These are phyloP conservation scores for Passiflora organensis DNA, from an alignment of 345 rosid species.

Conservation along the genomic window DNA sequence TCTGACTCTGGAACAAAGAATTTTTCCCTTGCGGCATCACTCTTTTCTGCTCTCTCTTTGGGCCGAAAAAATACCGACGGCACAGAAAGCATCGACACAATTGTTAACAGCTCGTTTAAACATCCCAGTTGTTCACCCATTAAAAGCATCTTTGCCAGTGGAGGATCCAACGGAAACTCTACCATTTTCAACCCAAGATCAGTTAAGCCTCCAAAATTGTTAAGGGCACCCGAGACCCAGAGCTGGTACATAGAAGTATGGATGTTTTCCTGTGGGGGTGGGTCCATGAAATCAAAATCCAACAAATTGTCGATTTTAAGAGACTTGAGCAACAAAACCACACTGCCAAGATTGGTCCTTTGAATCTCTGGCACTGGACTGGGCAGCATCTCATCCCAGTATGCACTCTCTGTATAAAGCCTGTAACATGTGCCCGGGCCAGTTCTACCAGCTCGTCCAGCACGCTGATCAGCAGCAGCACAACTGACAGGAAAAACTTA, in stretches of 20 bases:
- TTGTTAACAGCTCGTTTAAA: conserved; percentile 85
- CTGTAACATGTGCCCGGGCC: conserved; percentile 98
- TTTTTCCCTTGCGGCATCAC: conserved; percentile 87
- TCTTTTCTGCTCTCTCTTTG: conserved; percentile 90
- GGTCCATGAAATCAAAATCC: conserved; percentile 98
- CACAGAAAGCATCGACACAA: conserved; percentile 98
- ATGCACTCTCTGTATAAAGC: conserved; percentile 88
- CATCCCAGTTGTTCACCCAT: conserved; percentile 83
- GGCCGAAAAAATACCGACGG: conserved; percentile 98
- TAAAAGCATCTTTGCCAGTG: conserved; percentile 97
- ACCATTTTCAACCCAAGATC: conserved; percentile 99
- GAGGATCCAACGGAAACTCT: conserved; percentile 94
- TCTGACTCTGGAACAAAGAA: conserved; percentile 94
- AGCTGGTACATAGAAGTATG: conserved; percentile 97
- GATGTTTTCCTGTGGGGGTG: conserved; percentile 98
- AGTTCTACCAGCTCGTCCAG: conserved; percentile 99
- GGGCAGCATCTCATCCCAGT: conserved; percentile 73
- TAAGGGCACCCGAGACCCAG: conserved; percentile 95
- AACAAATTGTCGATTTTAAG: conserved; percentile 85
- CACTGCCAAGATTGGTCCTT: conserved; percentile 94
- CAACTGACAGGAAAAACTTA: conserved; percentile 95
- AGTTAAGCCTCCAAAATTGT: conserved; percentile 81
- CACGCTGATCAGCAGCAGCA: conserved; percentile 96
- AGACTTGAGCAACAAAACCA: conserved; percentile 88
- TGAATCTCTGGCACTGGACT: conserved; percentile 98